Conservation (phyloP, 2,329 filamentous ascomycete genomes). For the Clonostachys rosea region DNA sequence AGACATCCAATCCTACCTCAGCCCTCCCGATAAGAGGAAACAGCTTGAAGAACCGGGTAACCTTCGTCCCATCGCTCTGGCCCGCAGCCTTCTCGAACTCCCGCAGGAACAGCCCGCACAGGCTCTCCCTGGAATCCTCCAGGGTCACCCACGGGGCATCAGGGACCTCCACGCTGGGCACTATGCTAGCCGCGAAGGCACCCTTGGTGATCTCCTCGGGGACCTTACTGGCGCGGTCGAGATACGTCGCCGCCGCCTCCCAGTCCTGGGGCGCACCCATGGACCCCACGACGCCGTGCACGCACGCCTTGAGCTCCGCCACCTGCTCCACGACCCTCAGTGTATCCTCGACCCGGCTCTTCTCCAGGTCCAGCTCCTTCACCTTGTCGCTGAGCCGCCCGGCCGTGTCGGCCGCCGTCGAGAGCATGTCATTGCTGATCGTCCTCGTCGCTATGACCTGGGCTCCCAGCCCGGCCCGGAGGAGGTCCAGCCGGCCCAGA, state of each 20-base stretch:
- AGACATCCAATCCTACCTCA: conserved; percentile 88
- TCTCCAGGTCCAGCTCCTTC: conserved; percentile 83
- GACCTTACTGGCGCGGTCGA: conserved; percentile 77
- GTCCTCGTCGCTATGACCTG: conserved; percentile 80
- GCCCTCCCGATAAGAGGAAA: conserved; percentile 90
- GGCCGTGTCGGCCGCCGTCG: conserved; percentile 79
- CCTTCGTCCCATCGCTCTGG: conserved; percentile 81
- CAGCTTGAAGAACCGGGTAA: conserved; percentile 96
- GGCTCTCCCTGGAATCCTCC: conserved; percentile 78
- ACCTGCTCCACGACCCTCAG: conserved; percentile 93
- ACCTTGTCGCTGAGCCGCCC: conserved; percentile 82
- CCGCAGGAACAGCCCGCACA: conserved; percentile 85
- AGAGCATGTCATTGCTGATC: conserved; percentile 88
- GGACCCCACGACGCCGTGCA: conserved; percentile 87
- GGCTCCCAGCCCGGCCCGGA: conserved; percentile 81
- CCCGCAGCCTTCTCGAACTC: conserved; percentile 92
- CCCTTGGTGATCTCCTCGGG: conserved; percentile 77
- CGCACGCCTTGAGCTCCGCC: conserved; percentile 92
- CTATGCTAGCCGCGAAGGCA: conserved; percentile 84
- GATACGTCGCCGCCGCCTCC: conserved; percentile 91
- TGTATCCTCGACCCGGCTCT: conserved; percentile 85
- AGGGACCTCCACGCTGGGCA: conserved; percentile 92
- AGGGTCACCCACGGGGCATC: conserved; percentile 86
- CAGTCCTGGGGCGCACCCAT: conserved; percentile 99
- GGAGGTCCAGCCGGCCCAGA: conserved; percentile 79